phyloP scores from a whole-genome alignment of 78 protist genomes.

The Cavenderia fasciculata region DNA sequence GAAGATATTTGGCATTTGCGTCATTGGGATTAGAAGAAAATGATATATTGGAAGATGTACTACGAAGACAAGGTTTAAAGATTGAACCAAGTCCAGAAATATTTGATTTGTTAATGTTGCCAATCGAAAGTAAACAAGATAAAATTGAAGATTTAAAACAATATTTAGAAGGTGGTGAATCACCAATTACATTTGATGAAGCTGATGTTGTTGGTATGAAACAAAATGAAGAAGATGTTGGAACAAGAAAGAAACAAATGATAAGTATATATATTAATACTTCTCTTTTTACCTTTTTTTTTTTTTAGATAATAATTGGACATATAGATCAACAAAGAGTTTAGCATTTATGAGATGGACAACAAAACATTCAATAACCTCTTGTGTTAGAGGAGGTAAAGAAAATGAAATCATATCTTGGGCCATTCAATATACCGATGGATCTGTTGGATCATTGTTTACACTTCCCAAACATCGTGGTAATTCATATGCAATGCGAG shows the following conservation, averaged over 20 bases:
- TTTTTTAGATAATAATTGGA: no score
- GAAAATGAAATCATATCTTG: slow-evolving; percentile 8
- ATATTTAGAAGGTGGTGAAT: neutral
- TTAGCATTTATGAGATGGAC: neutral
- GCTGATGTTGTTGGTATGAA: neutral
- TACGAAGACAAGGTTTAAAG: neutral
- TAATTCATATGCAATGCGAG: neutral
- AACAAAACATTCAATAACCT: neutral
- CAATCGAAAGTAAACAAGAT: neutral
- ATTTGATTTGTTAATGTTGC: neutral
- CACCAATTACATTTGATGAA: neutral
- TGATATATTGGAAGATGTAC: neutral
- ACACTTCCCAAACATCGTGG: neutral
- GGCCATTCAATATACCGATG: slow-evolving; percentile 37
- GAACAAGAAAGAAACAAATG: no score
- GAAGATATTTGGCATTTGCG: neutral
- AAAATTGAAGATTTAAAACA: neutral
- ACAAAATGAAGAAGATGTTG: no score
- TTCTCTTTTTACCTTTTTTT: no score
- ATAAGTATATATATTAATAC: no score
- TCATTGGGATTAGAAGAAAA: neutral
- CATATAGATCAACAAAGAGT: neutral
- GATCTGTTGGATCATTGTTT: slow-evolving; percentile 4
- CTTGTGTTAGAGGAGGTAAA: neutral
- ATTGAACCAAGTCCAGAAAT: neutral